Base-by-base conservation (phyloP, 768 basidiomycete genomes). In the Rhizopogon sp. region DNA sequence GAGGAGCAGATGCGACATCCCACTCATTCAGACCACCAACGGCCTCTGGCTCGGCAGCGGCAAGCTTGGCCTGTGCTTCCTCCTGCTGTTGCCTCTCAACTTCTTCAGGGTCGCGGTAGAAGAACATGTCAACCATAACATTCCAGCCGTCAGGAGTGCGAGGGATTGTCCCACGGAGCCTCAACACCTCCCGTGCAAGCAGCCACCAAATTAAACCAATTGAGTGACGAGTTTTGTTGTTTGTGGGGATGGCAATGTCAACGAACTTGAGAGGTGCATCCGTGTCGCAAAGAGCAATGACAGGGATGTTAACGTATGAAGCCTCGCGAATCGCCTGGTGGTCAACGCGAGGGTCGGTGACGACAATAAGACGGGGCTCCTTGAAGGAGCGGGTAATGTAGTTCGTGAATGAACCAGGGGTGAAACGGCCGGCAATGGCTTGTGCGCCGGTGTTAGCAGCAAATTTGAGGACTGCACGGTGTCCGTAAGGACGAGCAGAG, bases 291-390 rank as follows among this genome's bases (percentile, higher is more conserved):
- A 99, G 87, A 57, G 96, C 97, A 66, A 99, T 97, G 68, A 99
- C 97, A 65, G 97, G 97, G 75, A 99, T 98, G 88, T 99, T 99
- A 74, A 98, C 97, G 72, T 98, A 99, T 55, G 96, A 96, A 44
- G 97, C 95, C 79, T 99, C 97, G 64, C 97, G 93, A 77, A 99
- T 99, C 62, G 97, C 97, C 77, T 99, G 97, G 82, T 98, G 97
- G 78, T 98, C 97, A 60, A 98, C 92, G 62, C 97, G 92, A 63
- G 97, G 97, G 79, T 99, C 97, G 72, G 96, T 98, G 59, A 99
- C 96, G 68, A 99, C 72, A 74, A 99, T 95, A 58, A 99, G 84
- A 66, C 97, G 93, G 64, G 97, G 97, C 78, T 99, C 97, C 81
- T 98, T 98, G 90, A 98, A 99, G 57, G 94, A 97, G 68, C 92